Evolutionary conservation across 2,329 filamentous ascomycete genomes (phyloP), one percentile per base, ranked within the genome.

Genomic region (Scedosporium aurantiacum): DNA sequence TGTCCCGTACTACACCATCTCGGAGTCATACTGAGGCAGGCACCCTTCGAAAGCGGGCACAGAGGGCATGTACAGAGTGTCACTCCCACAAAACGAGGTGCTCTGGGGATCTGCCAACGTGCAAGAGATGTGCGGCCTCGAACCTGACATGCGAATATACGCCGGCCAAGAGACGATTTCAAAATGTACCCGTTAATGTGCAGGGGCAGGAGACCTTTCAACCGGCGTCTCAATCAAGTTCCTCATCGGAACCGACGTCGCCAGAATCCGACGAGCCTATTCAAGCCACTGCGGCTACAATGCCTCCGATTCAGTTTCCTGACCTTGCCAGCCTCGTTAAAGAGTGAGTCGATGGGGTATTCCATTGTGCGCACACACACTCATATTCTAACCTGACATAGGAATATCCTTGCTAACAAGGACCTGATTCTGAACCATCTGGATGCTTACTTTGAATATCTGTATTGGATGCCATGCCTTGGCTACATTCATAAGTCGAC

Each of bases 41-140:
- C 5, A 76, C 74, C 5, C 58, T 73, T 32, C 69, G 75, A 25
- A 76, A 75, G 61, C 71, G 75, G 41, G 75, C 75, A 3, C 75
- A 76, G 60, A 66, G 74, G 58, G 75, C 75, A n/a, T 77, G 75
- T 64, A 70, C 68, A 25, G 70, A 75, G 59, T 77, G 75, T 37
- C 75, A 76, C 63, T 62, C 69, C 2, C 74, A 76, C 65, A 77
- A 77, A 65, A 76, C 74, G 1, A 76, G 75, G 63, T 77, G 75
- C 63, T 76, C 74, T 1, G 74, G 75, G 21, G 74, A 76, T 58
- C 61, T 74, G 55, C 75, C 75, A 5, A 67, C 66, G 28, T 77
- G 75, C 63, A 70, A 72, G 63, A 67, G 75, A 60, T 77, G 75
- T 64, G 70, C 73, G 55, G 63, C 63, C 1, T 66, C 67, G 32